These are phyloP conservation scores for Geotrichum aggregatum DNA, from an alignment of 1,139 yeast species.

Conservation along the genomic window DNA sequence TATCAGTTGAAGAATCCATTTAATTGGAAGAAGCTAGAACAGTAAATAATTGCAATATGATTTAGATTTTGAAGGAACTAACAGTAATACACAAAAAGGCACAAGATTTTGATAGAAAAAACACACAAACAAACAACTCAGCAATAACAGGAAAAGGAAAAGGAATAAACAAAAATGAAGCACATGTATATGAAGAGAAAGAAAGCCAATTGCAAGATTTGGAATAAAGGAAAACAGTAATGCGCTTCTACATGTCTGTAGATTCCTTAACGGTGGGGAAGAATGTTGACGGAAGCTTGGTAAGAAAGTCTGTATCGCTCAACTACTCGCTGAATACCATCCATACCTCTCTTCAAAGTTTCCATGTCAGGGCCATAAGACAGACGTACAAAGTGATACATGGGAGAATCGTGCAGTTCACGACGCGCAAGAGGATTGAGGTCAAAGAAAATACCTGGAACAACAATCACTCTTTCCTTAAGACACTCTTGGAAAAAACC, in stretches of 20 bases:
- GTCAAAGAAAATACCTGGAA: constrained; percentile 65
- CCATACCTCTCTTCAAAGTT: constrained; percentile 58
- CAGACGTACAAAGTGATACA: constrained; percentile 60
- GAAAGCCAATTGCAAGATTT: not conserved
- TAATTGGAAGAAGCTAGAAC: too few relatives aligned
- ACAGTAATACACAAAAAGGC: too few relatives aligned
- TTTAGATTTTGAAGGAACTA: too few relatives aligned
- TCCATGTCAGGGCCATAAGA: constrained; percentile 63
- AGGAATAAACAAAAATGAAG: not conserved
- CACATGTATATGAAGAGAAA: not conserved
- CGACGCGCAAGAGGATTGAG: constrained; percentile 62
- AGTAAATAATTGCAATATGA: too few relatives aligned
- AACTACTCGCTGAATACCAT: constrained; percentile 58
- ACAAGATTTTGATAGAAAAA: too few relatives aligned
- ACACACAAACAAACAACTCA: too few relatives aligned
- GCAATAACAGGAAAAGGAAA: not conserved
- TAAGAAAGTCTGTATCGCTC: constrained; percentile 32
- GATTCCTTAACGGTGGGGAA: constrained; percentile 18
- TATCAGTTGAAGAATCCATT: too few relatives aligned
- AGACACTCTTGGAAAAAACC: constrained; percentile 68
- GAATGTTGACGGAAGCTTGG: constrained; percentile 19
- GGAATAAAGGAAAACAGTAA: constrained; percentile 2
- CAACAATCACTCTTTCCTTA: constrained; percentile 60
- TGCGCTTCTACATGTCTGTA: constrained; percentile 1
- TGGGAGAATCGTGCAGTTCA: constrained; percentile 56